A percentile compares a stretch with the other conserved stretches of the same genome.
These are phyloP conservation scores for Effrenium voratum DNA, from an alignment of 73 alveolate genomes.

Conservation along the genomic window DNA sequence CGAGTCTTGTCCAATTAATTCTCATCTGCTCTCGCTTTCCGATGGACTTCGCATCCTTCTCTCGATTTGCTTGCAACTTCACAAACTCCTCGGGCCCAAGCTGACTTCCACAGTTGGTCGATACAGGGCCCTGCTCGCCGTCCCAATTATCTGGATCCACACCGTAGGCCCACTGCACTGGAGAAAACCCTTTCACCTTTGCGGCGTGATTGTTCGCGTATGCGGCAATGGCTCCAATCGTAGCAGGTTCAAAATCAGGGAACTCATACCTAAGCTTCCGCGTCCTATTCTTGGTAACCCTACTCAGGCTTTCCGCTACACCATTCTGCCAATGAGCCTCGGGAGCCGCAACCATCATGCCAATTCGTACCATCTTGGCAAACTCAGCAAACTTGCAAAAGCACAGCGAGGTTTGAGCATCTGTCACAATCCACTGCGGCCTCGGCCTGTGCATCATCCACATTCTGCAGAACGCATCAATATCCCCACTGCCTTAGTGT, in stretches of 20 bases:
- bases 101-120: not conserved
- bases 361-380: not conserved
- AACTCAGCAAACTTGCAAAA: slow-evolving; percentile 12
- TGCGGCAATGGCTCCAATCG: not conserved
- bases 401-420: not conserved
- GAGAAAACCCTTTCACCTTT: not conserved
- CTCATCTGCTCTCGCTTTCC: not conserved
- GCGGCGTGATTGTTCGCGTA: not conserved
- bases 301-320: not conserved
- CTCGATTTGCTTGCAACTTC: not conserved
- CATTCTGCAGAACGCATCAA: not conserved
- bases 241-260: not conserved
- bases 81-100: not conserved
- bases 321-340: slow-evolving; percentile 56
- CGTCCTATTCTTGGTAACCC: slow-evolving; percentile 2
- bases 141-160: not conserved
- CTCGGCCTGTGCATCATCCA: slow-evolving; percentile 26
- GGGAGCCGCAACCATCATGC: not conserved
- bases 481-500: too few species aligned
- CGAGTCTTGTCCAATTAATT: not conserved
- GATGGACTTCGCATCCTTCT: not conserved
- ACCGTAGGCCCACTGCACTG: slow-evolving; percentile 32
- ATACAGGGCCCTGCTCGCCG: not conserved
- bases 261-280: not conserved
- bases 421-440: slow-evolving; percentile 19